Conservation (phyloP, 2,329 filamentous ascomycete species). For the Xylariaceae sp. region DNA sequence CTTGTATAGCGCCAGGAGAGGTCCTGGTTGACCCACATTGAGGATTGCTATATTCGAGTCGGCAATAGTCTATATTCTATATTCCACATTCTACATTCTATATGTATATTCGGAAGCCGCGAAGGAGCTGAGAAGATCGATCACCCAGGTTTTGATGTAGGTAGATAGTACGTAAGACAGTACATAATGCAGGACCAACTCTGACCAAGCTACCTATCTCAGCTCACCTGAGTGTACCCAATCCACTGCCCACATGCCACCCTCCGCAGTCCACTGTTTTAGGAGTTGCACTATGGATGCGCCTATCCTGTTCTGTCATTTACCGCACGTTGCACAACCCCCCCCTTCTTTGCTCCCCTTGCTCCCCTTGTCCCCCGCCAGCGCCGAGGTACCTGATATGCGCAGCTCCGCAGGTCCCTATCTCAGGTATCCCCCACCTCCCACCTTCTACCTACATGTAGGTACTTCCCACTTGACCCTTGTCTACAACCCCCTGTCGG, state of each 20-base stretch:
- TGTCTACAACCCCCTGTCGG: slow-evolving; percentile 12
- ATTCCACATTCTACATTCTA: too few relatives aligned
- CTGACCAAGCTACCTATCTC: slow-evolving; percentile 17
- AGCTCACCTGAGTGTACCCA: slow-evolving; percentile 18
- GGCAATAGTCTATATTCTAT: too few relatives aligned
- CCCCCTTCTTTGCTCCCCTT: too few relatives aligned
- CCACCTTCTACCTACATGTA: neutral
- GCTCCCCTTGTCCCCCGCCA: neutral
- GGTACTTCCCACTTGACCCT: slow-evolving; percentile 19
- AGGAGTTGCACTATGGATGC: neutral
- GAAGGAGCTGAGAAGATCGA: slow-evolving; percentile 20
- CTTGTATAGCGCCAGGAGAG: too few relatives aligned
- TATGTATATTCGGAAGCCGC: neutral
- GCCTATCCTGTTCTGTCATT: slow-evolving; percentile 12
- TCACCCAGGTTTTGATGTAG: slow-evolving; percentile 16
- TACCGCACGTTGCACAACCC: slow-evolving; percentile 21
- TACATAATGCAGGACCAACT: slow-evolving; percentile 13
- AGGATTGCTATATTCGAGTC: too few relatives aligned
- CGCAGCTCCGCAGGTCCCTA: slow-evolving; percentile 6
- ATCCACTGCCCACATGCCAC: slow-evolving; percentile 16
- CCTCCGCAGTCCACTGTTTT: neutral
- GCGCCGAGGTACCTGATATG: slow-evolving; percentile 9
- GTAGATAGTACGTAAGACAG: slow-evolving; percentile 10
- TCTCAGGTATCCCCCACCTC: slow-evolving; percentile 6
- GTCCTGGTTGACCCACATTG: too few relatives aligned